Conservation (phyloP, 805 yeast species). For the Starmerella stellata region DNA sequence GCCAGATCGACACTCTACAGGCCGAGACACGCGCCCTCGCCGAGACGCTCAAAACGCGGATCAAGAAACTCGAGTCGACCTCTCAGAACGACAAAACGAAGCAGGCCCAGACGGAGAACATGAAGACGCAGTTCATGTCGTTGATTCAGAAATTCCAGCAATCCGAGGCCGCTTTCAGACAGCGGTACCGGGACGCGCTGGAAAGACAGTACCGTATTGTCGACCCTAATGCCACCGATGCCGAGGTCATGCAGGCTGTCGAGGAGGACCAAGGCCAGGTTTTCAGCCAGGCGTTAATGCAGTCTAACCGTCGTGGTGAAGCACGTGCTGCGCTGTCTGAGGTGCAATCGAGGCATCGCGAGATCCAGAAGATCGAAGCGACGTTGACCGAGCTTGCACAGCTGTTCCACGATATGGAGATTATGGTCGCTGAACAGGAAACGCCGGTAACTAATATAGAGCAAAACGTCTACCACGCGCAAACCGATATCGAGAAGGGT, state of each 20-base stretch:
- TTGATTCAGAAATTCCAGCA: slow-evolving; percentile 73
- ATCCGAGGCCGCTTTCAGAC: slow-evolving; percentile 72
- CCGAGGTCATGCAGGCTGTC: slow-evolving; percentile 67
- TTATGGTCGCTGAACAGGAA: slow-evolving; percentile 88
- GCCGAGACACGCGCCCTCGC: slow-evolving; percentile 68
- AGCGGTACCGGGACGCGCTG: slow-evolving; percentile 69
- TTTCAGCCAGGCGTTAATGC: slow-evolving; percentile 62
- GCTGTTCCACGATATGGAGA: slow-evolving; percentile 90
- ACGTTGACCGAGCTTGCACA: slow-evolving; percentile 91
- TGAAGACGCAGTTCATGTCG: slow-evolving; percentile 67
- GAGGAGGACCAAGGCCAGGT: slow-evolving; percentile 74
- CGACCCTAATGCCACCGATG: slow-evolving; percentile 36
- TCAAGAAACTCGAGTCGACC: slow-evolving; percentile 53
- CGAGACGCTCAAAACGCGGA: slow-evolving; percentile 50
- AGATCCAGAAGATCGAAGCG: slow-evolving; percentile 82
- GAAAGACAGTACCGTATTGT: slow-evolving; percentile 80
- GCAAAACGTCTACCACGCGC: slow-evolving; percentile 64
- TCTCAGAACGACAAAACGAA: slow-evolving; percentile 46
- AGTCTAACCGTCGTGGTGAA: slow-evolving; percentile 34
- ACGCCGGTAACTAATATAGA: slow-evolving; percentile 68
- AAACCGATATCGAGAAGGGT: slow-evolving; percentile 81
- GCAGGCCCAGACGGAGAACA: slow-evolving; percentile 76
- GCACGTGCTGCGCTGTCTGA: slow-evolving; percentile 89
- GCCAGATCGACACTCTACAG: slow-evolving; percentile 58
- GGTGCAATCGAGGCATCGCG: slow-evolving; percentile 90